Conservation (phyloP, 2,329 filamentous ascomycete genomes). For the Didymosphaeria variabile region DNA sequence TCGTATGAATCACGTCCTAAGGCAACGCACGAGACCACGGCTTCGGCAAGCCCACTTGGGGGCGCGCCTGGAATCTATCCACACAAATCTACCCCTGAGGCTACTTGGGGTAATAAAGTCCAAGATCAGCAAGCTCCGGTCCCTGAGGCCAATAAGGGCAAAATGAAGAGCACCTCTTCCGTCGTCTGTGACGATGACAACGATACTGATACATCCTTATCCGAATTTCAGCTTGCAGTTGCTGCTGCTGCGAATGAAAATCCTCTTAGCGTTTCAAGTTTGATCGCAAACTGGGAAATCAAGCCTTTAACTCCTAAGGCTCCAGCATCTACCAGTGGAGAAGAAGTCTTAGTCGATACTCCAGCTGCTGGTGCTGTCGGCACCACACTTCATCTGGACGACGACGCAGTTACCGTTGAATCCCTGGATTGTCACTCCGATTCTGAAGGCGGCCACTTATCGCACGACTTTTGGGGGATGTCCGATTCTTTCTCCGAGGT, state of each 20-base stretch:
- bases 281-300: not conserved
- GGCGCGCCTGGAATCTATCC: not conserved
- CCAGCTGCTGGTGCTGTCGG: not conserved
- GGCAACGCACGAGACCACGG: not conserved
- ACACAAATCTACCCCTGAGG: not conserved
- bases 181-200: not conserved
- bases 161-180: not conserved
- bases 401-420: not conserved
- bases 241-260: not conserved
- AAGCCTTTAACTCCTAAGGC: not conserved
- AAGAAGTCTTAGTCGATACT: not conserved
- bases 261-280: not conserved
- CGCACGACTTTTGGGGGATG: not conserved
- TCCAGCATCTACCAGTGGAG: not conserved
- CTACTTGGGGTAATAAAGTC: not conserved
- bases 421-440: not conserved
- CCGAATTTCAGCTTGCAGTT: not conserved
- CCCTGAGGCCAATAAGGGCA: not conserved
- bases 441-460: not conserved
- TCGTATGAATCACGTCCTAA: not conserved
- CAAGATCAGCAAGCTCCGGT: not conserved
- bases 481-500: not conserved
- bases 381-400: not conserved
- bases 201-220: not conserved
- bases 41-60: not conserved